Evolutionary conservation across 345 rosid genomes (phyloP).

Genomic region (Hibiscus trionum): DNA sequence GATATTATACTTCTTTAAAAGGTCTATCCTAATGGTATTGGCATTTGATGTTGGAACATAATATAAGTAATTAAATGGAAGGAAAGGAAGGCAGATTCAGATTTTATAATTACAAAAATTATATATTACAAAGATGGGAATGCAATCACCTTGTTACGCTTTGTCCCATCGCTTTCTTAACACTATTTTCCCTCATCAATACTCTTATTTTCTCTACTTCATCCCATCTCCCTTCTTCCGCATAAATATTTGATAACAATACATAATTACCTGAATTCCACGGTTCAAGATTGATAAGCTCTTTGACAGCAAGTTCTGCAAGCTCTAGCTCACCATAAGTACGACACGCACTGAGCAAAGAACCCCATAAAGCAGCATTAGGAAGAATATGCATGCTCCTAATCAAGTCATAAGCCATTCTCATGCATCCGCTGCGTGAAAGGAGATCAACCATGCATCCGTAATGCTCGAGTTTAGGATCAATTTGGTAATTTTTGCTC

Average conservation of each 20-base stretch:
- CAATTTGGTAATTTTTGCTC: slow-evolving; percentile 28
- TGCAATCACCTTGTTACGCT: background rate
- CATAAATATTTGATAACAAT: slow-evolving; percentile 57
- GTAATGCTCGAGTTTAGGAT: slow-evolving; percentile 53
- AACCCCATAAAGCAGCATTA: slow-evolving; percentile 60
- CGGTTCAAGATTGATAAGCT: slow-evolving; percentile 50
- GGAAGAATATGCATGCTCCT: slow-evolving; percentile 37
- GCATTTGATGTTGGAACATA: no score
- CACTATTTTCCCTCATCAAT: slow-evolving; percentile 41
- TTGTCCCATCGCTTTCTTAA: slow-evolving; percentile 36
- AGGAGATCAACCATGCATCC: slow-evolving; percentile 72
- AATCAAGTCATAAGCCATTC: slow-evolving; percentile 55
- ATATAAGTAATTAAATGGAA: background rate
- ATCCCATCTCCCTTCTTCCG: slow-evolving; percentile 64
- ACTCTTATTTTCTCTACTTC: slow-evolving; percentile 47
- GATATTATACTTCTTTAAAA: background rate
- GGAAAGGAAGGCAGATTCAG: background rate
- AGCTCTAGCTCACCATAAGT: slow-evolving; percentile 51
- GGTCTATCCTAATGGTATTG: background rate
- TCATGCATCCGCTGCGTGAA: slow-evolving; percentile 47
- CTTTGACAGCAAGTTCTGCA: slow-evolving; percentile 48
- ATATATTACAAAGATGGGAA: background rate
- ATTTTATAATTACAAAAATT: background rate
- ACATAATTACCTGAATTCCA: slow-evolving; percentile 68
- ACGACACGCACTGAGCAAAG: slow-evolving; percentile 61